Evolutionary conservation across 441 rosid genomes (phyloP).

Genomic region (Croton laevigatus): DNA sequence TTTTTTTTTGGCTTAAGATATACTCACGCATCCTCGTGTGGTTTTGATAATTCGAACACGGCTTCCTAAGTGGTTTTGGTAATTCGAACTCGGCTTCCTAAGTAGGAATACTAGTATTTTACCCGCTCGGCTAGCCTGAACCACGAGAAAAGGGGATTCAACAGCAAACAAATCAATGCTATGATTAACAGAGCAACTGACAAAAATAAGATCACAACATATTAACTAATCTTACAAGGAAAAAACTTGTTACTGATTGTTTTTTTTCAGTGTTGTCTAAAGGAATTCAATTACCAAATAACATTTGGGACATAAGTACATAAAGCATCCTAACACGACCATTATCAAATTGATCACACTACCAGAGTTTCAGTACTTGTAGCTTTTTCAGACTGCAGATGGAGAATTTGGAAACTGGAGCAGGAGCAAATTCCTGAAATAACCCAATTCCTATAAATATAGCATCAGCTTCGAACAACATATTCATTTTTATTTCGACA

Average conservation of each 20-base stretch:
- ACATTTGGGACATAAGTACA: background rate
- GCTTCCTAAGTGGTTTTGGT: too few species aligned
- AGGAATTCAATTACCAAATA: background rate
- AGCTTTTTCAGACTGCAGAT: background rate
- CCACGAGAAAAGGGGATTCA: too few species aligned
- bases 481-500: background rate
- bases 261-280: background rate
- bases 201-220: background rate
- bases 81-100: too few species aligned
- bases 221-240: background rate
- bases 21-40: too few species aligned
- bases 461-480: background rate
- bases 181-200: background rate
- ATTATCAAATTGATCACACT: background rate
- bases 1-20: too few species aligned
- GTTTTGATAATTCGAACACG: too few species aligned
- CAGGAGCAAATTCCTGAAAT: conserved; percentile 14
- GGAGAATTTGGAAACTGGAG: conserved; percentile 5
- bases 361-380: background rate
- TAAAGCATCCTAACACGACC: background rate
- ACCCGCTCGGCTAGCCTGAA: too few species aligned
- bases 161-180: too few species aligned
- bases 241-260: too few species aligned
- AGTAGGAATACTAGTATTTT: too few species aligned
- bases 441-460: background rate